Percentiles rank a stretch among this genome's conserved stretches.
Evolutionary conservation across 257 asterid genomes (phyloP).

Genomic region (Schizonepeta tenuifolia): DNA sequence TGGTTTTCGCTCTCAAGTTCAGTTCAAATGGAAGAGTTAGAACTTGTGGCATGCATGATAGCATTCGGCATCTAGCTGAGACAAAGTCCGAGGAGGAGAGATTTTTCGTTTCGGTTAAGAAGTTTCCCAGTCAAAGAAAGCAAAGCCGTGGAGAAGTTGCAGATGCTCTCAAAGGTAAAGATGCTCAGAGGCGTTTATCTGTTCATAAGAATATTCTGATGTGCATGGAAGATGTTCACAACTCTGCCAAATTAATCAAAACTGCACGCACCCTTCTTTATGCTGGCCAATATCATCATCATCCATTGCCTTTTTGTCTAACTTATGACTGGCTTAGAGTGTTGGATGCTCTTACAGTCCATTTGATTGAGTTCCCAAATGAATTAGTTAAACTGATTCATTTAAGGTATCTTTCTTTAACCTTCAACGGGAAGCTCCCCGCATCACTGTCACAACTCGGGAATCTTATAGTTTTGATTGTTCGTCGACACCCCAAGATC

Average conservation of each 20-base stretch:
- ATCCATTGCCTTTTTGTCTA: conserved; percentile 30
- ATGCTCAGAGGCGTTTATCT: conserved; percentile 33
- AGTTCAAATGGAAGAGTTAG: conserved; percentile 22
- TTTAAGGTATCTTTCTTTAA: conserved; percentile 40
- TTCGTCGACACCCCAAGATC: conserved; percentile 33
- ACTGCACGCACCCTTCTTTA: conserved; percentile 30
- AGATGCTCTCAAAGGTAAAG: neutral
- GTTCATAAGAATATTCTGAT: conserved; percentile 41
- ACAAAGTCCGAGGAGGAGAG: conserved; percentile 24
- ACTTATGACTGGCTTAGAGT: conserved; percentile 36
- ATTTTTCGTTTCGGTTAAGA: conserved; percentile 28
- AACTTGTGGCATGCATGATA: conserved; percentile 37
- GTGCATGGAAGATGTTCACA: conserved; percentile 38
- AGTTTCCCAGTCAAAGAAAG: neutral
- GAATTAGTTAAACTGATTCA: conserved; percentile 29
- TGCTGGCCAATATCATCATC: conserved; percentile 34
- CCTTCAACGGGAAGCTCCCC: conserved; percentile 22
- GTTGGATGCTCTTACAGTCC: conserved; percentile 40
- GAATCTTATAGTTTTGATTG: conserved; percentile 32
- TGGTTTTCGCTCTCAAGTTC: conserved; percentile 17
- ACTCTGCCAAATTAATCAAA: neutral
- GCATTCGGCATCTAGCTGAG: conserved; percentile 35
- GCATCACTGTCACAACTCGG: conserved; percentile 22
- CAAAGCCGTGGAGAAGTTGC: neutral
- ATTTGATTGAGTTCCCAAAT: conserved; percentile 37